Base-by-base conservation (phyloP, 768 basidiomycete species). In the Holtermannia corniformis region DNA sequence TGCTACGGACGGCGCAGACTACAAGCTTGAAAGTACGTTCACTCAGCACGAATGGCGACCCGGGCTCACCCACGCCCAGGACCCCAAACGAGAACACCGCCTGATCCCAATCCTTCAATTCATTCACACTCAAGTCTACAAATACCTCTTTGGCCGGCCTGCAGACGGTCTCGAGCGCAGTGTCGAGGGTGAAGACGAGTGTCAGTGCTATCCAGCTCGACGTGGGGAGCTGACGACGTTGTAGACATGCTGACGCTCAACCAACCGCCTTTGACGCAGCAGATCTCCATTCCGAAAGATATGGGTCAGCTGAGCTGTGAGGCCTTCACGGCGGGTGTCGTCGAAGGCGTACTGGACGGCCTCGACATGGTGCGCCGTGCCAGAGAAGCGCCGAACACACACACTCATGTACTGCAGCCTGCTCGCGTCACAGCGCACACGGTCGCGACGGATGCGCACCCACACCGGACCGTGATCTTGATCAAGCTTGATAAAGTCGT, bases 201-300 rank as follows among this genome's bases (percentile, higher is more conserved):
- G 90, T 84, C 57, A 50, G 84, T 74, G 25, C 12, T 13, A 20
- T 26, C 41, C 49, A 42, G 22, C 40, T 44, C 3, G 21, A 12
- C 41, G 25, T 24, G 41, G 47, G n/a, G n/a, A 47, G 27, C 44
- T 19, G 27, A 3, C 24, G 3, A 1, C 28, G 2, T 32, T 22
- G 26, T 59, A 93, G 90, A 96, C 73, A 97, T 97, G 95, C 86
- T 99, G 59, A 86, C 93, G 55, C 86, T 96, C 77, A 96, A 99
- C 71, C 87, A 92, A 67, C 92, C 95, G 11, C 80, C 84, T 20
- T 78, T 96, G 58, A 92, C 95, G 57, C 82, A 88, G 54, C 79
- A 88, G 60, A 88, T 99, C 56, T 89, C 90, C 25, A 86, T 97
- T 13, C 95, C 95, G 20, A 82, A 82, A 62, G 95, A 99, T 68